A percentile compares a stretch with the other conserved stretches of the same genome.
Conservation (phyloP, 2,329 filamentous ascomycete species). For the Stagonosporopsis rhizophila region DNA sequence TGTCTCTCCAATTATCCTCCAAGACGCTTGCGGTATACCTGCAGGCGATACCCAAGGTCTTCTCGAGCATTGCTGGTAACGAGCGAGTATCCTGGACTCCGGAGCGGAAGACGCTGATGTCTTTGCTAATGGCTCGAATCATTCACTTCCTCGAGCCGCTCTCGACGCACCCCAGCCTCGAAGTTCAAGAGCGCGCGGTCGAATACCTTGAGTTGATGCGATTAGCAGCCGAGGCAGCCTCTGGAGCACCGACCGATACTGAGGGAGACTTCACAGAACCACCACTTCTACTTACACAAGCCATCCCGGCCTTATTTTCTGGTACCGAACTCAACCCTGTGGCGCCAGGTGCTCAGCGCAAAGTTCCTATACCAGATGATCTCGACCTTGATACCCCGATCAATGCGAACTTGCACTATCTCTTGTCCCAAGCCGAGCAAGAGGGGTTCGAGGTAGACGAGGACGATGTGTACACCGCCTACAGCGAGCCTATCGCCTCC, state of each 20-base stretch:
- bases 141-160: slow-evolving; percentile 82
- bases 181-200: slow-evolving; percentile 93
- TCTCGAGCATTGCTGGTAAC: slow-evolving; percentile 73
- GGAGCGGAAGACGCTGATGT: slow-evolving; percentile 75
- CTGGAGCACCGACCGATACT: slow-evolving; percentile 61
- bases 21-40: slow-evolving; percentile 79
- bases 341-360: slow-evolving; percentile 78
- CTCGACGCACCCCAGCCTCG: slow-evolving; percentile 81
- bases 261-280: slow-evolving; percentile 75
- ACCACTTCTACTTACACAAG: slow-evolving; percentile 86
- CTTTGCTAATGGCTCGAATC: slow-evolving; percentile 80
- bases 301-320: slow-evolving; percentile 84
- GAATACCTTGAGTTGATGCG: slow-evolving; percentile 91
- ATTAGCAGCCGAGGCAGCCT: slow-evolving; percentile 80
- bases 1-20: slow-evolving; percentile 63
- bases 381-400: slow-evolving; percentile 84
- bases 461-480: slow-evolving; percentile 56
- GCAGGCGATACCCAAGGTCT: slow-evolving; percentile 86
- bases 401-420: slow-evolving; percentile 72
- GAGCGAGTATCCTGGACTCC: slow-evolving; percentile 72
- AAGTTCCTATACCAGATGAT: slow-evolving; percentile 79
- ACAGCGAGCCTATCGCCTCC: slow-evolving; percentile 51
- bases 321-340: slow-evolving; percentile 94
- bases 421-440: slow-evolving; percentile 65
- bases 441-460: slow-evolving; percentile 53